Conservation (phyloP, 805 yeast species). For the Priceomyces carsonii region DNA sequence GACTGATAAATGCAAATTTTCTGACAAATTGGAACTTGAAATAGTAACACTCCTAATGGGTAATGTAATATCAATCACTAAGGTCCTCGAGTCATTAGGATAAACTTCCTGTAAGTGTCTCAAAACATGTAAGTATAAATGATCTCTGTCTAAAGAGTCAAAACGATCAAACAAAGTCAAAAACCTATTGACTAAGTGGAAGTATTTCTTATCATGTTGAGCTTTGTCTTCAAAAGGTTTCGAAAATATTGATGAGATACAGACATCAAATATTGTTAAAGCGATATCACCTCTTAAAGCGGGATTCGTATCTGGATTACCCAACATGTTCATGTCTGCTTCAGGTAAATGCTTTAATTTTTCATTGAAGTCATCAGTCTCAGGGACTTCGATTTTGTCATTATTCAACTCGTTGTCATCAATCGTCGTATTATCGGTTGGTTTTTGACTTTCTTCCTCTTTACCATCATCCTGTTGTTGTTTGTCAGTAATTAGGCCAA, state of each 20-base stretch:
- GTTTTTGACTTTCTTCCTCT: slow-evolving; percentile 32
- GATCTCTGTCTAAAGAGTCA: slow-evolving; percentile 64
- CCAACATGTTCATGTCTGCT: slow-evolving; percentile 81
- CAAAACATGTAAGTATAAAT: slow-evolving; percentile 66
- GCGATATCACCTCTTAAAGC: slow-evolving; percentile 59
- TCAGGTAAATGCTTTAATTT: slow-evolving; percentile 79
- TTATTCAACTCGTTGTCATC: slow-evolving; percentile 34
- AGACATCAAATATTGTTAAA: slow-evolving; percentile 39
- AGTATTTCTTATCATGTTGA: slow-evolving; percentile 33
- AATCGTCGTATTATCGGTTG: slow-evolving; percentile 26
- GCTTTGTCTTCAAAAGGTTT: slow-evolving; percentile 22
- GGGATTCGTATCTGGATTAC: slow-evolving; percentile 79
- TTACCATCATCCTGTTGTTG: slow-evolving; percentile 54
- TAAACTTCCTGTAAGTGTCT: slow-evolving; percentile 48
- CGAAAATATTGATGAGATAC: slow-evolving; percentile 33
- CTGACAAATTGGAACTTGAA: slow-evolving; percentile 50
- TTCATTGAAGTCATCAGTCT: slow-evolving; percentile 57
- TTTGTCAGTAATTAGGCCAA: slow-evolving; percentile 74
- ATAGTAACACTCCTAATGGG: slow-evolving; percentile 58
- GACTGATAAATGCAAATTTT: slow-evolving; percentile 64
- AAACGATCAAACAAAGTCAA: slow-evolving; percentile 68
- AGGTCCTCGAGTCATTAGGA: slow-evolving; percentile 39
- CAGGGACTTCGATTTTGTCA: slow-evolving; percentile 48
- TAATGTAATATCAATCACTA: slow-evolving; percentile 58
- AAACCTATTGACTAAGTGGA: slow-evolving; percentile 41